phyloP scores from a whole-genome alignment of 192 early-diverging fungal species.

The Entomortierella lignicola region DNA sequence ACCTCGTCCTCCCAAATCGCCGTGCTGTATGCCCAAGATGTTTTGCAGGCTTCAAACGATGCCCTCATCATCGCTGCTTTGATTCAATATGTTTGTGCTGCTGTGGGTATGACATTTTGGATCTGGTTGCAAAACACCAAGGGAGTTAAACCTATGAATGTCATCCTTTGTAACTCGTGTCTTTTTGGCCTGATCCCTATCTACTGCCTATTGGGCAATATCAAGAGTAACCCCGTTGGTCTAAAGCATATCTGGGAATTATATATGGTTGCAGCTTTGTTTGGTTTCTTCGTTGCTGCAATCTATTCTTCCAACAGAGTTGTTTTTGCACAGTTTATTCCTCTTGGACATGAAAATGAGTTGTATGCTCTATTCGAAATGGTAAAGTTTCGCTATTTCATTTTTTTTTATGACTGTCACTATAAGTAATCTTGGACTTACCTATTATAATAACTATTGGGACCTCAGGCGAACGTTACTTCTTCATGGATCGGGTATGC shows the following conservation, averaged over 20 bases:
- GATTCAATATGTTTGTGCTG: slow-evolving; percentile 64
- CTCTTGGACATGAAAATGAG: slow-evolving; percentile 73
- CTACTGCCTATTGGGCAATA: slow-evolving; percentile 71
- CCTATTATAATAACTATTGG: too few species aligned
- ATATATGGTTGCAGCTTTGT: slow-evolving; percentile 64
- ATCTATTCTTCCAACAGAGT: slow-evolving; percentile 67
- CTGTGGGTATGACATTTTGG: slow-evolving; percentile 66
- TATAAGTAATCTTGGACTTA: neutral
- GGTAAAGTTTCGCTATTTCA: slow-evolving; percentile 6
- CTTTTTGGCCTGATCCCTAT: slow-evolving; percentile 66
- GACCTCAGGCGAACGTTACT: slow-evolving; percentile 19
- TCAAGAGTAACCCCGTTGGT: slow-evolving; percentile 58
- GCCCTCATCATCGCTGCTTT: slow-evolving; percentile 63
- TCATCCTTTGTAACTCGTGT: slow-evolving; percentile 61
- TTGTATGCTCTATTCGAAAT: slow-evolving; percentile 78
- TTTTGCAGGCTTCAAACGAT: slow-evolving; percentile 57
- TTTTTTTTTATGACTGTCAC: neutral
- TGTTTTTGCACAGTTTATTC: slow-evolving; percentile 72
- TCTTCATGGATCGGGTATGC: slow-evolving; percentile 45
- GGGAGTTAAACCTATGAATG: slow-evolving; percentile 59
- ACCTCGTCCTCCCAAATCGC: slow-evolving; percentile 64
- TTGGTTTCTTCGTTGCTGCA: slow-evolving; percentile 73
- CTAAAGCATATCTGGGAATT: slow-evolving; percentile 65
- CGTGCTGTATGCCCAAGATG: slow-evolving; percentile 62
- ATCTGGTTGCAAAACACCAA: slow-evolving; percentile 63